Evolutionary conservation across 305 asterid species (phyloP).

Genomic region (Solanum hybrid): DNA sequence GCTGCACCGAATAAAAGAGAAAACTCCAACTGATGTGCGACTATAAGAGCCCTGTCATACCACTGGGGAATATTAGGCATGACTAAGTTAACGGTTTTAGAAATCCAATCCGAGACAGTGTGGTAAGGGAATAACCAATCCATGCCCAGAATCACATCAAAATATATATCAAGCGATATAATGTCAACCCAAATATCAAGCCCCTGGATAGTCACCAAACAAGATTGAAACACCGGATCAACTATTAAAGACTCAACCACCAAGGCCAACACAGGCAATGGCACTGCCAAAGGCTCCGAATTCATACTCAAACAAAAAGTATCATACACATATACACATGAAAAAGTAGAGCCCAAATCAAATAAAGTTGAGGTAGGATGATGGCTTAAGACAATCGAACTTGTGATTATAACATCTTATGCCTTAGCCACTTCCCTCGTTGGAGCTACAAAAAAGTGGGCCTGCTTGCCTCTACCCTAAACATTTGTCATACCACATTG

Average conservation of each 20-base stretch:
- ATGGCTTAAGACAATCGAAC: not conserved
- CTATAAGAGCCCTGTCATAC: not conserved
- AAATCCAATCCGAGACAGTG: not conserved
- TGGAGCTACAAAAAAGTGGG: not conserved
- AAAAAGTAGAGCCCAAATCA: not conserved
- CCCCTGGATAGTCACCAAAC: not conserved
- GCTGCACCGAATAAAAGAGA: not conserved
- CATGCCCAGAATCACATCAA: not conserved
- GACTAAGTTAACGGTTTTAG: not conserved
- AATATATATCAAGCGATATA: not conserved
- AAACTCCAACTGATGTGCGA: not conserved
- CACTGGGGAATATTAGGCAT: too few relatives aligned
- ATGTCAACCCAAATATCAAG: too few relatives aligned
- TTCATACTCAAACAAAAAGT: not conserved
- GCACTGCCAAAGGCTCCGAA: not conserved
- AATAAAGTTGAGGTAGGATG: rapidly evolving
- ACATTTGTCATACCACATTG: too few relatives aligned
- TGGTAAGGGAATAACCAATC: not conserved
- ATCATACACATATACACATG: too few relatives aligned
- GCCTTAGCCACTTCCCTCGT: rapidly evolving
- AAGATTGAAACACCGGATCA: not conserved
- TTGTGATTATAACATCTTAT: not conserved
- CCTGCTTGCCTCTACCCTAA: too few relatives aligned
- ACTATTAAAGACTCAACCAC: not conserved
- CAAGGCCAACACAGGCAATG: not conserved